These are phyloP conservation scores for Plasmodium gonderi DNA, from an alignment of 169 alveolate species.

Conservation along the genomic window DNA sequence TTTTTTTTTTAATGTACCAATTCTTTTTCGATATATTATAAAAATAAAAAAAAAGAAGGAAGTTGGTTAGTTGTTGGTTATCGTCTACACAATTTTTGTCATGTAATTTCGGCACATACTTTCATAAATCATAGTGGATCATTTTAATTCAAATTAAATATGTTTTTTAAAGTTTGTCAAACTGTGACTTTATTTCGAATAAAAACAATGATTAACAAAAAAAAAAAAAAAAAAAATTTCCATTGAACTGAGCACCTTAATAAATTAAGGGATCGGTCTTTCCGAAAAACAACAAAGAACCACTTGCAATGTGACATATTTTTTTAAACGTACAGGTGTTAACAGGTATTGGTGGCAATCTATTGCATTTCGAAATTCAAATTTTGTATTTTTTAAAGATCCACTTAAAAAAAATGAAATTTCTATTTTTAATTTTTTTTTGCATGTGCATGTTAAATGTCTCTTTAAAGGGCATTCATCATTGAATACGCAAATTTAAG, in stretches of 20 bases:
- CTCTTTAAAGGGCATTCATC: neutral
- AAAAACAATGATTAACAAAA: neutral
- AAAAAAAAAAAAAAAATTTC: neutral
- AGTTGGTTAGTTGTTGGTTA: neutral
- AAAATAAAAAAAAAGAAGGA: neutral
- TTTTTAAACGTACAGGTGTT: neutral
- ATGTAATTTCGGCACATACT: neutral
- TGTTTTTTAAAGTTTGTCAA: neutral
- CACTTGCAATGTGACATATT: neutral
- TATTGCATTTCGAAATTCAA: neutral
- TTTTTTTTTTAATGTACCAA: neutral
- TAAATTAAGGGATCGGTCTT: neutral
- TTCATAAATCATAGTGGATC: neutral
- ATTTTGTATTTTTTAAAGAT: neutral
- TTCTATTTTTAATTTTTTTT: slow-evolving; percentile 6
- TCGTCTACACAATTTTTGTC: neutral
- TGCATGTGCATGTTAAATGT: slow-evolving; percentile 24
- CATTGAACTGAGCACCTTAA: neutral
- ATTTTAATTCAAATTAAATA: neutral
- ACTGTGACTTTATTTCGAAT: neutral
- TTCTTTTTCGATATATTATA: neutral
- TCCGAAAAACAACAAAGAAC: neutral
- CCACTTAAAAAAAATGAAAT: neutral
- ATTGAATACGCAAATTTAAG: neutral
- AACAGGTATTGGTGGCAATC: neutral